Conservation (phyloP, 2,329 filamentous ascomycete species). For the Trichoderma guizhouense region DNA sequence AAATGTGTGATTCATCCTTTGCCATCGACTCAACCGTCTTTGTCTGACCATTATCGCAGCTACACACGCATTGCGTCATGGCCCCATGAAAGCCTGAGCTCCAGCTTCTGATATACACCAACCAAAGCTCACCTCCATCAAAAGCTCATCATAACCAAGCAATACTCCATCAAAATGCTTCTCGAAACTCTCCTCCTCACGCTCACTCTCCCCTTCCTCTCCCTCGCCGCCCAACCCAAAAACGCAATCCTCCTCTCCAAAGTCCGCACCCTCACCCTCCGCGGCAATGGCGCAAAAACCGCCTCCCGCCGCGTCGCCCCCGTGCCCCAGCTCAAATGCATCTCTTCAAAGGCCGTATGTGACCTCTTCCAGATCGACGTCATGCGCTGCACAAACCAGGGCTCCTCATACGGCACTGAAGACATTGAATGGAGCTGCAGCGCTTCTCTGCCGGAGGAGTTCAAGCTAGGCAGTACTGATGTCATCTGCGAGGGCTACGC, state of each 20-base stretch:
- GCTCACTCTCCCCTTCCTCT: slow-evolving; percentile 27
- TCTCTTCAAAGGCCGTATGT: slow-evolving; percentile 63
- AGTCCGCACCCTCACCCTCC: slow-evolving; percentile 77
- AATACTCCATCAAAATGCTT: slow-evolving; percentile 27
- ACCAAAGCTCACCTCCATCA: not conserved
- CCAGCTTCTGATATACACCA: not conserved
- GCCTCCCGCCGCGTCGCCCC: slow-evolving; percentile 71
- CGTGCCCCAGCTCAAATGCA: slow-evolving; percentile 75
- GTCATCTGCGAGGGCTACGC: slow-evolving; percentile 90
- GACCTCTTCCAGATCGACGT: slow-evolving; percentile 70
- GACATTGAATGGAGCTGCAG: slow-evolving; percentile 91
- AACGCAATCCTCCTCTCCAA: slow-evolving; percentile 56
- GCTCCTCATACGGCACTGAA: slow-evolving; percentile 71
- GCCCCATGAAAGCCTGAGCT: not conserved
- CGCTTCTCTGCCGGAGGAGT: slow-evolving; percentile 56
- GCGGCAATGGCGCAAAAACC: slow-evolving; percentile 60
- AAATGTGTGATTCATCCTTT: not conserved
- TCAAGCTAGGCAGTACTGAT: slow-evolving; percentile 77
- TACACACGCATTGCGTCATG: not conserved
- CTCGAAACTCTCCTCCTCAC: slow-evolving; percentile 23
- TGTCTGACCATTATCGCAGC: too few relatives aligned
- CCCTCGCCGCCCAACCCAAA: slow-evolving; percentile 31
- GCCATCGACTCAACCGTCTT: too few relatives aligned
- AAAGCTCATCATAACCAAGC: not conserved
- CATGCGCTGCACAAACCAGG: slow-evolving; percentile 88